phyloP scores from a whole-genome alignment of 2,329 filamentous ascomycete genomes.

The Pseudocercospora vitis region DNA sequence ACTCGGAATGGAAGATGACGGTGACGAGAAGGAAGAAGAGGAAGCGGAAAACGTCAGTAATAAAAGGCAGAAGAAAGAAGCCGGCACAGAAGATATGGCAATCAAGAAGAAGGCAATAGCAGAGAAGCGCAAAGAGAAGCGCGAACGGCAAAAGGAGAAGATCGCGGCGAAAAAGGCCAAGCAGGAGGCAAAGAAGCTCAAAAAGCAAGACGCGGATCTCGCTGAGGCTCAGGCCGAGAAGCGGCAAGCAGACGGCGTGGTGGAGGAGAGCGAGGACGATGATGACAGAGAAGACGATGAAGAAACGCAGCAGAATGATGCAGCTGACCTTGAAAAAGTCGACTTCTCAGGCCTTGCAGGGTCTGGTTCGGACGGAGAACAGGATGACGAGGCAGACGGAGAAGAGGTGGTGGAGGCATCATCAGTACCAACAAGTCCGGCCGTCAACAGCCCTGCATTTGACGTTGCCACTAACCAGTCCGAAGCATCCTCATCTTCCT shows the following conservation, averaged over 20 bases:
- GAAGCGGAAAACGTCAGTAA: conserved; percentile 42
- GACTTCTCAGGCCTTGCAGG: conserved; percentile 37
- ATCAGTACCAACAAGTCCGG: conserved; percentile 40
- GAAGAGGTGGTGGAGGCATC: conserved; percentile 36
- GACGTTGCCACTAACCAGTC: conserved; percentile 43
- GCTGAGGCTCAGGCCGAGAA: conserved; percentile 28
- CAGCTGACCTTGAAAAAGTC: conserved; percentile 34
- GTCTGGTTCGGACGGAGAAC: conserved; percentile 20
- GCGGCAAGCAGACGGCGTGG: conserved; percentile 32
- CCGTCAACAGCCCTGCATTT: conserved; percentile 42
- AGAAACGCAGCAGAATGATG: conserved; percentile 27
- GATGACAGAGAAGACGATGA: conserved; percentile 25
- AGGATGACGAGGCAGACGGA: conserved; percentile 25
- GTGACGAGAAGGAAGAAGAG: conserved; percentile 36
- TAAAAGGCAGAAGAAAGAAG: conserved; percentile 47
- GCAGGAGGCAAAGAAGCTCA: conserved; percentile 42
- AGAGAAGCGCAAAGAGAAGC: conserved; percentile 47
- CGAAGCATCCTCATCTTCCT: conserved; percentile 49
- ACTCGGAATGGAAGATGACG: conserved; percentile 55
- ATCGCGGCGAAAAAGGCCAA: conserved; percentile 41
- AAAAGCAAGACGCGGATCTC: conserved; percentile 33
- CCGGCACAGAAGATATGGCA: conserved; percentile 29
- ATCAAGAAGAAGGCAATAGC: conserved; percentile 41
- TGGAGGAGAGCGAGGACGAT: conserved; percentile 31
- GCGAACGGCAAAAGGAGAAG: conserved; percentile 49